Evolutionary conservation across 1,139 yeast genomes (phyloP), one percentile per base, ranked within the genome.

Genomic region (Candida gigantensis): DNA sequence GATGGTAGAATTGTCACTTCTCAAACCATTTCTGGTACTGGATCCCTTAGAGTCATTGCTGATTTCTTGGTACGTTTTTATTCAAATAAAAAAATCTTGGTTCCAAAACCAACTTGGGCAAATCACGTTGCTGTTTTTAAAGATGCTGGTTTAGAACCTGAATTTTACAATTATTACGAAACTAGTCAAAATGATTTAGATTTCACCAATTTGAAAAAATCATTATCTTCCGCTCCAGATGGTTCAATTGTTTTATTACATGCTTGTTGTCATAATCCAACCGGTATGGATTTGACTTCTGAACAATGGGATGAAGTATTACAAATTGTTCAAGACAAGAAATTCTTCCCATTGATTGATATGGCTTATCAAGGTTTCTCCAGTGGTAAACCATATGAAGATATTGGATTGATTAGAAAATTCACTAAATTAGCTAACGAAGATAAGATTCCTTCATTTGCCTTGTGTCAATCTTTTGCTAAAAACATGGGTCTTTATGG

Each of bases 341-440:
- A 75, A 39, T 90, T 88, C 58, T 78, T 87, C 61, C 95, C 95
- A 36, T 68, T 90, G 58, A 87, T 92, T 54, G 98, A 92, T 68
- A 83, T 87, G 71, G 97, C 98, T 16, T 92, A 92, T 74, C 97
- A 90, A 70, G 97, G 98, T 9, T 92, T 92, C 57, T 96, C 97
- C 20, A 79, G 94, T 28, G 97, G 97, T 41, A 68, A 68, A 47
- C 68, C 68, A 48, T 63, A 60, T 45, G 62, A 71, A 48, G 81
- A 77, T 54, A 70, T 76, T 50, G 68, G 62, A 18, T 62, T 73
- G 45, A 60, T 77, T 49, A 67, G 77, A 55, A 72, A 70, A 56
- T 62, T 76, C 56, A 72, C 72, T 57, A 65, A 67, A 45, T 66
- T 71, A 53, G 77, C 73, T 12, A 72, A 59, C 26, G 61, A 60